A percentile compares a stretch with the other conserved stretches of the same genome.
These are phyloP conservation scores for Globisporangium apiculatum DNA, from an alignment of 352 stramenopile species.

Conservation along the genomic window DNA sequence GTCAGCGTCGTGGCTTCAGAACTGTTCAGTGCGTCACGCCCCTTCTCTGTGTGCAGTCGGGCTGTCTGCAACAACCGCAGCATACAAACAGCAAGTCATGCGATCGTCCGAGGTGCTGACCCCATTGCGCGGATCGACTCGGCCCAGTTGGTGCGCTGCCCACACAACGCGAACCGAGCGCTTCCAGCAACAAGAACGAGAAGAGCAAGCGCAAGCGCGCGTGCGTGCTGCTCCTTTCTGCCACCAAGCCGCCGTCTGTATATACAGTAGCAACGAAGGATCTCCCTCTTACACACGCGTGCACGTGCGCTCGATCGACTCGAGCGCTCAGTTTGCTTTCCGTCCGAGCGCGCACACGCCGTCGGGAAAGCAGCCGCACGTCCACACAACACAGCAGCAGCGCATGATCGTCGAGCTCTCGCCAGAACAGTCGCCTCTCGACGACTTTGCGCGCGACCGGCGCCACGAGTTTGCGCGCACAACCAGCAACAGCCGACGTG, in stretches of 20 bases:
- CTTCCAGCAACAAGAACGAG: background rate
- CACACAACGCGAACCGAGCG: background rate
- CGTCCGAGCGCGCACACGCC: conserved; percentile 9
- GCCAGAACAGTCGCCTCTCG: background rate
- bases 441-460: conserved; percentile 4
- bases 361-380: conserved; percentile 12
- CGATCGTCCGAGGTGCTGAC: background rate
- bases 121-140: background rate
- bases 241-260: too few species aligned
- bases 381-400: background rate
- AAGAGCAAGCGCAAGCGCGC: background rate
- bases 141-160: background rate
- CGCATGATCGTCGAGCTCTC: conserved; percentile 7
- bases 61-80: background rate
- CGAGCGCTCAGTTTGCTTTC: background rate
- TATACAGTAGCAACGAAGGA: background rate
- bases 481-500: background rate
- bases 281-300: background rate
- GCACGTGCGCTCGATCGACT: background rate
- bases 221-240: too few species aligned
- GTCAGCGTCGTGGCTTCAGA: background rate
- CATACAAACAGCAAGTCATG: background rate
- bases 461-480: conserved; percentile 1
- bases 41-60: background rate
- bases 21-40: background rate